Percentiles rank a stretch among this genome's conserved stretches.
Evolutionary conservation across 352 stramenopile species (phyloP).

Genomic region (Albugo laibachii): DNA sequence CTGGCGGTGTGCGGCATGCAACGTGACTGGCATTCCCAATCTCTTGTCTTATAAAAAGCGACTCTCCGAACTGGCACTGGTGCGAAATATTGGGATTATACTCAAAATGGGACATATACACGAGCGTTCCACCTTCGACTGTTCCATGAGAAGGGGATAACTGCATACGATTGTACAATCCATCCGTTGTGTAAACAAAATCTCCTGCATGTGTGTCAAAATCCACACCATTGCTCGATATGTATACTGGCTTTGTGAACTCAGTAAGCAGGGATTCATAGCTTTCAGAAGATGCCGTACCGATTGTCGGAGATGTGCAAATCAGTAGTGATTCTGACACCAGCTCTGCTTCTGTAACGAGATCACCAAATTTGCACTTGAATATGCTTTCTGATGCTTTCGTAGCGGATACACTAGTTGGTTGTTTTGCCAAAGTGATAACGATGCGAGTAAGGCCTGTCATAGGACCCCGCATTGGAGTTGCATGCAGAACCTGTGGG

Average conservation of each 20-base stretch:
- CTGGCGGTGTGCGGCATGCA: conserved; percentile 25
- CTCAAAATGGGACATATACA: conserved; percentile 17
- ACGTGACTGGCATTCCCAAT: conserved; percentile 32
- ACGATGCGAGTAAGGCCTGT: conserved; percentile 32
- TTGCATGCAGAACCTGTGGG: conserved; percentile 14
- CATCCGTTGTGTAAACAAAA: conserved; percentile 21
- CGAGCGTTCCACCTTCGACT: conserved; percentile 24
- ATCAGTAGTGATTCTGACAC: conserved; percentile 7
- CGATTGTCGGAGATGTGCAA: conserved; percentile 11
- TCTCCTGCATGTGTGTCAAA: conserved; percentile 22
- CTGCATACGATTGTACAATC: conserved; percentile 1
- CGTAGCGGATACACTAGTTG: not conserved
- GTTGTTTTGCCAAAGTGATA: conserved; percentile 11
- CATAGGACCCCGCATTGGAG: conserved; percentile 25
- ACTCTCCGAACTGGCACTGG: conserved; percentile 27
- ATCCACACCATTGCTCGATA: conserved; percentile 25
- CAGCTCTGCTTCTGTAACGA: conserved; percentile 13
- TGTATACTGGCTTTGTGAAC: conserved; percentile 11
- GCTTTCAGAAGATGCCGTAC: not conserved
- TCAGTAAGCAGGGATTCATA: not conserved
- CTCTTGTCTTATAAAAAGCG: conserved; percentile 17
- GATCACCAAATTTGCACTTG: conserved; percentile 34
- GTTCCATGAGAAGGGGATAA: conserved; percentile 23
- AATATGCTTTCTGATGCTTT: not conserved
- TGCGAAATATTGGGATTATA: conserved; percentile 16